phyloP scores from a whole-genome alignment of 495 filamentous ascomycete species.

The Penicillium simplicissimum region DNA sequence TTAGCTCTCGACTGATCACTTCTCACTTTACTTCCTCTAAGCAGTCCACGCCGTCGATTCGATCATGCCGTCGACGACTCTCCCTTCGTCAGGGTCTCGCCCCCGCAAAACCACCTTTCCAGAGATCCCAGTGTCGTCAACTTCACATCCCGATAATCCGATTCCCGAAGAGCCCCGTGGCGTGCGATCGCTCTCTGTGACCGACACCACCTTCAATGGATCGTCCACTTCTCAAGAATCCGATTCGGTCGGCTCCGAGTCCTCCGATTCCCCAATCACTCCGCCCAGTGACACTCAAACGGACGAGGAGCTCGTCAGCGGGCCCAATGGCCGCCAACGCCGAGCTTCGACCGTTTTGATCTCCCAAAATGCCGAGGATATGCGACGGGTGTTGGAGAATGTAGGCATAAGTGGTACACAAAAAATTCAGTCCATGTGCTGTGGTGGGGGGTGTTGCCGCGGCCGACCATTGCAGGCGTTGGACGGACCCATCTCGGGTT shows the following conservation, averaged over 20 bases:
- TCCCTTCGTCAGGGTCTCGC: conserved; percentile 28
- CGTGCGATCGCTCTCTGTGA: conserved; percentile 42
- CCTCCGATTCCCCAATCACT: conserved; percentile 52
- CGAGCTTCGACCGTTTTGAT: conserved; percentile 82
- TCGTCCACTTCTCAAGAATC: conserved; percentile 42
- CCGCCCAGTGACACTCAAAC: conserved; percentile 49
- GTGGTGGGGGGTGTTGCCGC: conserved; percentile 91
- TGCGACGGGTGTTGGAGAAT: conserved; percentile 60
- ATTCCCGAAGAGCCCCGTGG: conserved; percentile 56
- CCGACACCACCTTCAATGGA: conserved; percentile 46
- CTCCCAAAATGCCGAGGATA: conserved; percentile 71
- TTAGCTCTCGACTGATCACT: background rate
- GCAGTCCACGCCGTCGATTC: conserved; percentile 41
- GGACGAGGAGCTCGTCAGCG: conserved; percentile 41
- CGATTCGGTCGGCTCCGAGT: conserved; percentile 39
- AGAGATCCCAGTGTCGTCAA: conserved; percentile 46
- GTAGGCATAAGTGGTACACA: conserved; percentile 47
- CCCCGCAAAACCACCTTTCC: conserved; percentile 32
- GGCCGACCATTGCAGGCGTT: conserved; percentile 53
- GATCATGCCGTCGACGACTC: conserved; percentile 31
- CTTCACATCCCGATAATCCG: conserved; percentile 57
- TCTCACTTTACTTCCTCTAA: background rate
- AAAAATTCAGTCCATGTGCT: conserved; percentile 69
- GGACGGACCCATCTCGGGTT: conserved; percentile 53
- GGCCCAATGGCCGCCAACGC: conserved; percentile 48